Base-by-base conservation (phyloP, 1,139 yeast genomes). In the Pichia sp. region DNA sequence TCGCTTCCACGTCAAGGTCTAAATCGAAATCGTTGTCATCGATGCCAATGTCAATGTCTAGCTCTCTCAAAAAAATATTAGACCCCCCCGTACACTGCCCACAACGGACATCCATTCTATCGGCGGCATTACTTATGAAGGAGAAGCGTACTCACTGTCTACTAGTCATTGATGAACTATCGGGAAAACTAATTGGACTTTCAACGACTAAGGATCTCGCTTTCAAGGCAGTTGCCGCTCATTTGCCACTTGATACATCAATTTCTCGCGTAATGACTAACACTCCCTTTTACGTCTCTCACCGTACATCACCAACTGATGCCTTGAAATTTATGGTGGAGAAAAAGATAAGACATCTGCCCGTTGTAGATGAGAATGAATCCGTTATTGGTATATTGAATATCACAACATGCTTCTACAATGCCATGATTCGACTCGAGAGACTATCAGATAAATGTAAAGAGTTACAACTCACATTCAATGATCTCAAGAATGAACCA, bases 131-230 rank as follows among this genome's bases (percentile, higher is more conserved):
- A 34, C 51, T 68, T 38, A 74, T 75, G 81, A 63, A 70, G 9
- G 75, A 75, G 20, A 64, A 60, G 39, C 51, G 80, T 32, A 75
- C 69, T 37, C 75, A 74, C 49, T 75, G 81, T 54, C 58, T 72
- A 18, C 49, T 72, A 7, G 60, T 71, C 4, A 70, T 64, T 33
- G 68, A 66, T 31, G 34, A 56, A 30, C 48, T 52, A 11, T 62
- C 64, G 13, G 77, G 73, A 20, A 73, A 72, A 38, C 67, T 83
- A 34, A 57, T 76, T 34, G 94, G 93, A 3, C 77, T 82, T 30
- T 76, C 81, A 59, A 83, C 94, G 3, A 87, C 91, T 27, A 81
- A 80, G 50, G 94, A 82, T 54, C 64, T 82, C 44, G 93, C 93
- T 0, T 80, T 80, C 53, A 60, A 71, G 39, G 59, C 55, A 5